phyloP scores from a whole-genome alignment of 345 rosid species.

The Noccaea caerulescens region DNA sequence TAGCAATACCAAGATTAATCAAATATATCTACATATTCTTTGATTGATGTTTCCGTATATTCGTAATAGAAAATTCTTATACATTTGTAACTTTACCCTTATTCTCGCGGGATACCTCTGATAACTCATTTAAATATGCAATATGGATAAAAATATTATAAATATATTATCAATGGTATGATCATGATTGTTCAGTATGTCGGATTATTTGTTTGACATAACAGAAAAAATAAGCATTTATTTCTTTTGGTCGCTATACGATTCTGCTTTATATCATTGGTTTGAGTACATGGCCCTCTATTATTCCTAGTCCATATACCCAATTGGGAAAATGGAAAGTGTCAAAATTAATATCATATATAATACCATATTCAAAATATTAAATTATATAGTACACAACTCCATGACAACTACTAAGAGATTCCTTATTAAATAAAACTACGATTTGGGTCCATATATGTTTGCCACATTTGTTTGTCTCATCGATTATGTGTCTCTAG shows the following conservation, averaged over 20 bases:
- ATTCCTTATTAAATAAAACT: constrained; percentile 25
- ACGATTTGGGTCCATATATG: constrained; percentile 56
- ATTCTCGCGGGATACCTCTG: too few species aligned
- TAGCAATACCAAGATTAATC: neutral
- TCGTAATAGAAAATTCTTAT: neutral
- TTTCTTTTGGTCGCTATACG: neutral
- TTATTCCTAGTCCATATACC: constrained; percentile 65
- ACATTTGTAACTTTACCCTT: too few species aligned
- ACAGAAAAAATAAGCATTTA: neutral
- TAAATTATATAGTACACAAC: constrained; percentile 29
- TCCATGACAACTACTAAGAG: constrained; percentile 32
- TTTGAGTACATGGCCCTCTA: constrained; percentile 23
- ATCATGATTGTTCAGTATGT: constrained; percentile 7
- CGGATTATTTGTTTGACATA: constrained; percentile 10
- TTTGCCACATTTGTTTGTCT: constrained; percentile 52
- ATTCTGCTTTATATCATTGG: constrained; percentile 22
- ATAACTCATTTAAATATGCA: too few species aligned
- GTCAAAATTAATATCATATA: constrained; percentile 29
- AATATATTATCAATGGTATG: neutral
- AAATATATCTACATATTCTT: neutral
- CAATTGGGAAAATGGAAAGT: constrained; percentile 60
- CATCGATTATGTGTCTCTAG: constrained; percentile 40
- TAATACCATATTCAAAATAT: constrained; percentile 25
- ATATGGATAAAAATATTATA: neutral
- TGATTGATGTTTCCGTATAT: neutral